These are phyloP conservation scores for Dendrobium catenatum DNA, from an alignment of 106 monocot genomes.

Conservation along the genomic window DNA sequence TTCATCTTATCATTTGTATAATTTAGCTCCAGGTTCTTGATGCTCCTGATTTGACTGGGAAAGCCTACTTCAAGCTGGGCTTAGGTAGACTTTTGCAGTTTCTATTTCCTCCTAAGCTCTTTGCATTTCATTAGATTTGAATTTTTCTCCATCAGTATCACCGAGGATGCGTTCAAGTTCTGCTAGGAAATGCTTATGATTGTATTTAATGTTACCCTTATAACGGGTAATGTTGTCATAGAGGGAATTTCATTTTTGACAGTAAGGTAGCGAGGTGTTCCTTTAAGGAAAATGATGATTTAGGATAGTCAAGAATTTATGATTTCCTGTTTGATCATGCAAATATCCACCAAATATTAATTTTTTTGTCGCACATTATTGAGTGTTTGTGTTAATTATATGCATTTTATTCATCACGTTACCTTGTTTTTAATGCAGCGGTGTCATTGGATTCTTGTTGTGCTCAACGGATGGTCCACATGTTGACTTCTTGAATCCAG, in stretches of 20 bases:
- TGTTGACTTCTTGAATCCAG: constrained; percentile 65
- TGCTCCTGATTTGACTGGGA: constrained; percentile 12
- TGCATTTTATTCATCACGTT: neutral
- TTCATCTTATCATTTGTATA: constrained; percentile 21
- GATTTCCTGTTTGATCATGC: neutral
- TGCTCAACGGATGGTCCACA: constrained; percentile 65
- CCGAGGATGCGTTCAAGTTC: neutral
- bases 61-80: constrained; percentile 24
- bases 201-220: neutral
- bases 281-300: neutral
- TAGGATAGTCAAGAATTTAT: neutral
- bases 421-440: constrained; percentile 33
- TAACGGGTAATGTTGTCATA: neutral
- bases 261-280: neutral
- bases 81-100: constrained; percentile 16
- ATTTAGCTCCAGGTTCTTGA: constrained; percentile 19
- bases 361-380: neutral
- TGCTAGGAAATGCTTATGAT: neutral
- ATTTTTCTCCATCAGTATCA: neutral
- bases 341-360: neutral
- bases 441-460: constrained; percentile 78
- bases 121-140: neutral
- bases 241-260: neutral
- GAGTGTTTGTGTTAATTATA: neutral
- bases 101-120: neutral